Percentiles rank a stretch among this genome's conserved stretches.
phyloP scores from a whole-genome alignment of 2,329 filamentous ascomycete species.

The Blastomyces percursus region DNA sequence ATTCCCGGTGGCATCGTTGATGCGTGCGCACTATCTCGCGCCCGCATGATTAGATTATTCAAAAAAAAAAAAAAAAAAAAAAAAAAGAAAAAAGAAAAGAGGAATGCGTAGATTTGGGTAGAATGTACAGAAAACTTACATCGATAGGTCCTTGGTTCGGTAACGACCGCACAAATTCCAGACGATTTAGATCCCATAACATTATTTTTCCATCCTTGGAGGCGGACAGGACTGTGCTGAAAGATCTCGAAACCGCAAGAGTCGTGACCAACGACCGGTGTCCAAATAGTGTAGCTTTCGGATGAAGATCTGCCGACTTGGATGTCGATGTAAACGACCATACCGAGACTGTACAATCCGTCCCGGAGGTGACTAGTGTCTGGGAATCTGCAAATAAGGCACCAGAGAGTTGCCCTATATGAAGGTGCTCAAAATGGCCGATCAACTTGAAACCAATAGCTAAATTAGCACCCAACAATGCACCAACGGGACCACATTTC shows the following conservation, averaged over 20 bases:
- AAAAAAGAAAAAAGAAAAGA: not conserved
- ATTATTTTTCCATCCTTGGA: constrained; percentile 72
- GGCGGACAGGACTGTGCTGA: constrained; percentile 76
- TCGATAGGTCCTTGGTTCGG: constrained; percentile 44
- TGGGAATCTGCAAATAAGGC: constrained; percentile 79
- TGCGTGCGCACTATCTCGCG: constrained; percentile 54
- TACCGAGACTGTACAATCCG: constrained; percentile 82
- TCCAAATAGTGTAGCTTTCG: constrained; percentile 73
- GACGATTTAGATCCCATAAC: constrained; percentile 87
- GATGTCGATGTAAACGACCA: constrained; percentile 58
- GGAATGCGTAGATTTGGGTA: not conserved
- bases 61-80: not conserved
- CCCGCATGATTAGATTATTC: constrained; percentile 17
- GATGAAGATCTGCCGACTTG: constrained; percentile 67
- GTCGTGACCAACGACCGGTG: constrained; percentile 74
- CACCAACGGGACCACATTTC: not conserved
- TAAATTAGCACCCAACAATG: not conserved
- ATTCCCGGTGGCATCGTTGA: constrained; percentile 86
- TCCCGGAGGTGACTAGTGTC: constrained; percentile 81
- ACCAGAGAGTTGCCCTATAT: constrained; percentile 78
- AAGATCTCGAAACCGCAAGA: constrained; percentile 75
- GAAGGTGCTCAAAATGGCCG: constrained; percentile 85
- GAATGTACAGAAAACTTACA: constrained; percentile 21
- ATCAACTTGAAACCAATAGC: constrained; percentile 41
- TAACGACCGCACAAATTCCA: constrained; percentile 71